These are phyloP conservation scores for Yarrowia osloensis DNA, from an alignment of 805 yeast species.

Conservation along the genomic window DNA sequence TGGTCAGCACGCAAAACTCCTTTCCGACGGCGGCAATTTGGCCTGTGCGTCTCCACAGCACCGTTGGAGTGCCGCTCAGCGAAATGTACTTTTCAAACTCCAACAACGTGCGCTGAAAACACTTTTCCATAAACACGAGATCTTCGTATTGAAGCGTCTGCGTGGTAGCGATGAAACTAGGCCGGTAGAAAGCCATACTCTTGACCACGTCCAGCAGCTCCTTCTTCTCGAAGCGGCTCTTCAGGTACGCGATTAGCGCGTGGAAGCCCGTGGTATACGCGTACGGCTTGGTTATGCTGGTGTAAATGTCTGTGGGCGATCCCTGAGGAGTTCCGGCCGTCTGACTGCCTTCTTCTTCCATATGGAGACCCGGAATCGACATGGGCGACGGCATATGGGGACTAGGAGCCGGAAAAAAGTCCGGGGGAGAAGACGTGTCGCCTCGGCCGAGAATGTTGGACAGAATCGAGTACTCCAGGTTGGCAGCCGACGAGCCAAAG, in stretches of 20 bases:
- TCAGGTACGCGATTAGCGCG: conserved; percentile 57
- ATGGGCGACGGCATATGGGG: conserved; percentile 23
- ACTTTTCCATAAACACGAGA: conserved; percentile 60
- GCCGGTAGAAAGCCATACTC: conserved; percentile 55
- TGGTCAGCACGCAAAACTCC: conserved; percentile 70
- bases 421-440: conserved; percentile 27
- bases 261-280: conserved; percentile 67
- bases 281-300: conserved; percentile 62
- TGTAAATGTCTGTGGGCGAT: conserved; percentile 54
- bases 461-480: conserved; percentile 44
- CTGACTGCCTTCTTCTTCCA: conserved; percentile 28
- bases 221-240: conserved; percentile 50
- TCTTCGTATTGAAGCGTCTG: conserved; percentile 72
- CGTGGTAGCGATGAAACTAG: conserved; percentile 76
- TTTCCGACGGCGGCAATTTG: conserved; percentile 78
- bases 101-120: conserved; percentile 56
- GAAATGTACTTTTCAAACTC: conserved; percentile 57
- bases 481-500: conserved; percentile 44
- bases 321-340: conserved; percentile 15
- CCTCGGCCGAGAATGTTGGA: conserved; percentile 39
- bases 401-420: conserved; percentile 26
- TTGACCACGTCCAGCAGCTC: conserved; percentile 45
- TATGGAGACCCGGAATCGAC: conserved; percentile 22
- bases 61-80: conserved; percentile 72
- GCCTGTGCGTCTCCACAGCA: conserved; percentile 84